phyloP scores from a whole-genome alignment of 495 filamentous ascomycete genomes.

The Margaritispora aquatica region DNA sequence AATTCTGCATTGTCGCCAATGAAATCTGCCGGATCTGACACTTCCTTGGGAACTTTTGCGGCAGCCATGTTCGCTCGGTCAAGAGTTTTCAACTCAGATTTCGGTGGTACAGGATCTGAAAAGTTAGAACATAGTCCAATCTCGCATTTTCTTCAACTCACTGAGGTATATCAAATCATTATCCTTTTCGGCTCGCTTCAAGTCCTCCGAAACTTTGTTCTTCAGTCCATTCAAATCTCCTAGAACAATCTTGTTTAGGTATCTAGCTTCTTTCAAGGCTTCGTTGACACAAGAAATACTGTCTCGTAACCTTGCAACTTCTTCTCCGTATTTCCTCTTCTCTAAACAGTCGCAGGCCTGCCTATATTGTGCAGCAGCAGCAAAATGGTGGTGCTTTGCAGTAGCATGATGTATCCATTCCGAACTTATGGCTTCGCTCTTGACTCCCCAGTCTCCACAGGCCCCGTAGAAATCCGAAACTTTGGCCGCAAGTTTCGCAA shows the following conservation, averaged over 20 bases:
- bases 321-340: constrained; percentile 91
- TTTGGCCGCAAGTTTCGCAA: constrained; percentile 84
- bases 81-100: constrained; percentile 79
- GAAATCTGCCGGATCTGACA: constrained; percentile 71
- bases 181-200: constrained; percentile 92
- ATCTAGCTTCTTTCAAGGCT: constrained; percentile 77
- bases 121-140: constrained; percentile 21
- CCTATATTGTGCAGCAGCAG: constrained; percentile 91
- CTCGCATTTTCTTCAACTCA: constrained; percentile 28
- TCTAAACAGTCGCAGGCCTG: constrained; percentile 89
- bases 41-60: constrained; percentile 71
- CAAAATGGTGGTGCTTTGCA: constrained; percentile 96
- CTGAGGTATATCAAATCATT: constrained; percentile 90
- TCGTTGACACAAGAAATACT: constrained; percentile 78
- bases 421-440: constrained; percentile 80
- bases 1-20: constrained; percentile 74
- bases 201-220: constrained; percentile 71
- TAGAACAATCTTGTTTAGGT: constrained; percentile 77
- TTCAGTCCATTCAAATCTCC: constrained; percentile 82
- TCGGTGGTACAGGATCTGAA: constrained; percentile 68
- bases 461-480: constrained; percentile 88
- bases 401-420: constrained; percentile 99
- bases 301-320: constrained; percentile 81
- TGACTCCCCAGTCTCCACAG: constrained; percentile 79
- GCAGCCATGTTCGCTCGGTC: constrained; percentile 86